Conservation (phyloP, 306 rosid genomes). For the Betula pendula region DNA sequence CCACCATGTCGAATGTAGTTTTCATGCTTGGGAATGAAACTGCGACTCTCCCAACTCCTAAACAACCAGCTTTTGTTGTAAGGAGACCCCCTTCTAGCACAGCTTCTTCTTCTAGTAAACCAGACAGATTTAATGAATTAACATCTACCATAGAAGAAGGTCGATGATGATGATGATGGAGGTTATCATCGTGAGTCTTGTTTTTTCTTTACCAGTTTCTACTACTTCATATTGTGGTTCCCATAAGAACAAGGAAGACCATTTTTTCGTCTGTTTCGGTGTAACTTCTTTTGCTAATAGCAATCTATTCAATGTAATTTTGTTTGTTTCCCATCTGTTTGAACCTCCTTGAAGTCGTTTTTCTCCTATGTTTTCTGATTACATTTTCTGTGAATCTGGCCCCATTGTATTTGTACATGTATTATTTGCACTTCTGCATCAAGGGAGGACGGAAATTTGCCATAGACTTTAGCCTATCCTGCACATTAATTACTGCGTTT, state of each 20-base stretch:
- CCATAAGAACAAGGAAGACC: not conserved
- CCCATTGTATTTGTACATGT: not conserved
- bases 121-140: not conserved
- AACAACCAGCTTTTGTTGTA: too few species aligned
- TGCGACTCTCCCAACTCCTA: too few species aligned
- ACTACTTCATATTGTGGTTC: too few species aligned
- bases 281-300: not conserved
- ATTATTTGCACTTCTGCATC: not conserved
- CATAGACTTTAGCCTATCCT: not conserved
- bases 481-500: not conserved
- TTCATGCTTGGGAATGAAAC: too few species aligned
- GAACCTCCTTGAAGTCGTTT: not conserved
- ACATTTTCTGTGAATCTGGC: not conserved
- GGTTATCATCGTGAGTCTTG: not conserved
- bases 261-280: not conserved
- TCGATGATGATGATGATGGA: slow-evolving; percentile 14
- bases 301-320: not conserved
- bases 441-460: not conserved
- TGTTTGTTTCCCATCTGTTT: not conserved
- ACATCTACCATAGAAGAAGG: slow-evolving; percentile 24
- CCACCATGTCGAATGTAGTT: too few species aligned
- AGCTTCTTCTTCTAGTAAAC: too few species aligned
- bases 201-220: slow-evolving; percentile 9
- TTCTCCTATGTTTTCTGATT: not conserved
- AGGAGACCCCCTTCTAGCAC: too few species aligned